phyloP scores from a whole-genome alignment of 2,329 filamentous ascomycete species.

The Xylariaceae sp. region DNA sequence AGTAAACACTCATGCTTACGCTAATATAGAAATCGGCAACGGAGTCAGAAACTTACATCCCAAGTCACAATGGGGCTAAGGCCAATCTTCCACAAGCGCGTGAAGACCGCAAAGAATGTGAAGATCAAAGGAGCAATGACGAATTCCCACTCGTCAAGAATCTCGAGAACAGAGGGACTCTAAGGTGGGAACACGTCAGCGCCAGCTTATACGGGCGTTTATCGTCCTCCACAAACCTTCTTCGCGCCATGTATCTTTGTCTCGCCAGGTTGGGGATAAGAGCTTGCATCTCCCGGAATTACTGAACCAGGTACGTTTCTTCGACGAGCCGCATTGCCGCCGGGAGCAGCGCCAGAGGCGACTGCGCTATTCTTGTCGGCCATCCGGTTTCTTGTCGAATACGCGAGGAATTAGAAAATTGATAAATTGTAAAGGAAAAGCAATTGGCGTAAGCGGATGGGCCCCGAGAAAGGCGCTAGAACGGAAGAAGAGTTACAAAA shows the following conservation, averaged over 20 bases:
- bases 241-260: constrained; percentile 53
- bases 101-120: constrained; percentile 60
- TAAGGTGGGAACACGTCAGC: constrained; percentile 25
- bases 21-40: neutral
- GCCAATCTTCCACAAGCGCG: constrained; percentile 66
- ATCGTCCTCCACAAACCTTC: constrained; percentile 44
- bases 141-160: constrained; percentile 61
- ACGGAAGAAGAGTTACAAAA: constrained; percentile 9
- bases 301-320: constrained; percentile 49
- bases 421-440: neutral
- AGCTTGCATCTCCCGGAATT: constrained; percentile 33
- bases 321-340: constrained; percentile 53
- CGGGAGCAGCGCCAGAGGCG: constrained; percentile 56
- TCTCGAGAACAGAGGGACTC: constrained; percentile 55
- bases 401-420: neutral
- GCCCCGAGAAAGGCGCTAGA: neutral
- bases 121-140: constrained; percentile 59
- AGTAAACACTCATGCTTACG: constrained; percentile 11
- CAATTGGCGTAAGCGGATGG: neutral
- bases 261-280: constrained; percentile 48
- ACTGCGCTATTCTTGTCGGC: constrained; percentile 51
- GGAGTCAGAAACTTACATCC: constrained; percentile 41
- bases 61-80: constrained; percentile 63
- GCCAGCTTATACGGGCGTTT: neutral
- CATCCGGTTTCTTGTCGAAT: constrained; percentile 39